A percentile compares a stretch with the other conserved stretches of the same genome.
Conservation (phyloP, 176 grass and related monocot genomes). For the Paspalum vaginatum region DNA sequence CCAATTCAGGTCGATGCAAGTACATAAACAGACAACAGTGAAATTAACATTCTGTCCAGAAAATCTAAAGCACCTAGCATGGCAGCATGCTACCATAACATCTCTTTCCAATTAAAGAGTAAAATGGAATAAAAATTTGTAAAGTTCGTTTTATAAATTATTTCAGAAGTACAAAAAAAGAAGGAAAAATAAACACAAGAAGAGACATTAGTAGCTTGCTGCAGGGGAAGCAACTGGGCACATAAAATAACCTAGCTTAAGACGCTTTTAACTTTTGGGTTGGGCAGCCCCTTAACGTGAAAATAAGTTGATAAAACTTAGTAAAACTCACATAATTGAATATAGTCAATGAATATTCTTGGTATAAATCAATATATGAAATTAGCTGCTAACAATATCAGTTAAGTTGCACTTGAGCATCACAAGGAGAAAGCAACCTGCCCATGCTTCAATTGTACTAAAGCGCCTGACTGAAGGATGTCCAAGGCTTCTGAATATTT, state of each 20-base stretch:
- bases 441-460: slow-evolving; percentile 85
- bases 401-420: slow-evolving; percentile 9
- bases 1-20: background rate
- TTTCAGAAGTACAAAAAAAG: background rate
- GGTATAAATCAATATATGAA: slow-evolving; percentile 16
- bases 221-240: slow-evolving; percentile 6
- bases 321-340: slow-evolving; percentile 1
- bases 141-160: background rate
- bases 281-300: background rate
- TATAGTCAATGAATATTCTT: slow-evolving; percentile 2
- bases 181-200: slow-evolving; percentile 2
- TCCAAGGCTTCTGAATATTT: slow-evolving; percentile 85
- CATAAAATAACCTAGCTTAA: slow-evolving; percentile 17
- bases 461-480: slow-evolving; percentile 82
- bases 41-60: background rate
- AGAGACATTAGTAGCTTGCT: background rate
- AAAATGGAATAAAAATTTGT: slow-evolving; percentile 2
- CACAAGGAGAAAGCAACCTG: slow-evolving; percentile 63
- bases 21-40: background rate
- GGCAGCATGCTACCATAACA: background rate
- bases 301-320: slow-evolving; percentile 11
- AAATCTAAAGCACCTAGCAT: slow-evolving; percentile 2
- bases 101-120: background rate
- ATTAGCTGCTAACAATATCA: background rate
- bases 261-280: background rate